phyloP scores from a whole-genome alignment of 129 eudicot genomes.

The Kitagawia praeruptora region DNA sequence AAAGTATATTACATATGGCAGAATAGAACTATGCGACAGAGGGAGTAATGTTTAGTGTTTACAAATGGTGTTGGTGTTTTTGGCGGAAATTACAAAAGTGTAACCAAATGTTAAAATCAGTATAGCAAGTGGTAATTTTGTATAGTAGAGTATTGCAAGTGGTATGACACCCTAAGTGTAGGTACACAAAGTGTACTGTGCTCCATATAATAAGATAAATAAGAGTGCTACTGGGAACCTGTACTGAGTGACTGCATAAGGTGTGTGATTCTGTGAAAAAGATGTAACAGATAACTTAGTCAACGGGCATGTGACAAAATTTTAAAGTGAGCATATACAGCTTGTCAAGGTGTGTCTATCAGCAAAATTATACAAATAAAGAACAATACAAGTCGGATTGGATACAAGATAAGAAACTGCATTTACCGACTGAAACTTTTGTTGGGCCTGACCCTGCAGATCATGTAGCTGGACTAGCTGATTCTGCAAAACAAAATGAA shows the following conservation, averaged over 20 bases:
- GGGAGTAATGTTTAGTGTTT: too few relatives aligned
- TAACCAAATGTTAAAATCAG: too few relatives aligned
- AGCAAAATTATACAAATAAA: neutral
- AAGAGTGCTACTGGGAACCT: neutral
- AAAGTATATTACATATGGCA: neutral
- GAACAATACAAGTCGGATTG: too few relatives aligned
- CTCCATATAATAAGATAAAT: neutral
- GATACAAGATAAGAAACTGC: neutral
- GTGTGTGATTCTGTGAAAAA: neutral
- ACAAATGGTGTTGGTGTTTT: too few relatives aligned
- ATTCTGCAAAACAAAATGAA: constrained; percentile 32
- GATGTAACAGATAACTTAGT: neutral
- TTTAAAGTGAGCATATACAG: neutral
- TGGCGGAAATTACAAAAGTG: neutral
- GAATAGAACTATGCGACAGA: too few relatives aligned
- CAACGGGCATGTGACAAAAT: neutral
- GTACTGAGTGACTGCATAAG: neutral
- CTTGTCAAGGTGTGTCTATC: neutral
- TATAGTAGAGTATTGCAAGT: neutral
- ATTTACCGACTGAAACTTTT: constrained; percentile 50
- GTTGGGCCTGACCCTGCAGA: constrained; percentile 63
- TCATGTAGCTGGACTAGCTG: constrained; percentile 73
- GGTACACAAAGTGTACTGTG: neutral
- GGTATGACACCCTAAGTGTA: neutral
- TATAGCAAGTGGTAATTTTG: neutral